phyloP scores from a whole-genome alignment of 2,329 filamentous ascomycete genomes.

The Diatrype stigma region DNA sequence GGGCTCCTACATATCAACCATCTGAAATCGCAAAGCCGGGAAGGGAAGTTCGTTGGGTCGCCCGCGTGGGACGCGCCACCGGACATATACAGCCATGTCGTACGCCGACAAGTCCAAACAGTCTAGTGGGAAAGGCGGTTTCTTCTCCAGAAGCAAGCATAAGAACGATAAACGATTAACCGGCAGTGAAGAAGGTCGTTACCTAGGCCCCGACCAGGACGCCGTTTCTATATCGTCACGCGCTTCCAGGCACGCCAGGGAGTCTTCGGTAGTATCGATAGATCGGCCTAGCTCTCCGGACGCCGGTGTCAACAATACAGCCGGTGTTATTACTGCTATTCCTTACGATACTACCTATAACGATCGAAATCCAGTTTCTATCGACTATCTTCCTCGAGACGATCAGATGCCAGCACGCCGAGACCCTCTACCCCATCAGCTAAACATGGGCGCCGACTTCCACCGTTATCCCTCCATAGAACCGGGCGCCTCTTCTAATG shows the following conservation, averaged over 20 bases:
- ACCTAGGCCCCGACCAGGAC: conserved; percentile 55
- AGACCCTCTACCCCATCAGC: conserved; percentile 76
- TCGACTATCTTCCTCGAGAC: conserved; percentile 67
- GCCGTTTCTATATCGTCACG: conserved; percentile 60
- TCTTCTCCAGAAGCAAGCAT: conserved; percentile 88
- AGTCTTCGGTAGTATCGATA: conserved; percentile 67
- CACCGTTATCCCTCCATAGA: conserved; percentile 84
- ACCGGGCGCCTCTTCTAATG: conserved; percentile 42
- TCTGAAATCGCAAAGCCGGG: conserved; percentile 10
- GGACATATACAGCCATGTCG: conserved; percentile 41
- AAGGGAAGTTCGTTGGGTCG: conserved; percentile 18
- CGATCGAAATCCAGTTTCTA: conserved; percentile 66
- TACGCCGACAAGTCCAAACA: conserved; percentile 75
- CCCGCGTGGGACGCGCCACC: conserved; percentile 22
- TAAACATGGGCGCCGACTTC: conserved; percentile 76
- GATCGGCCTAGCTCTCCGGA: conserved; percentile 64
- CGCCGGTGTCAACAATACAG: conserved; percentile 65
- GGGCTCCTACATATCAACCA: neutral
- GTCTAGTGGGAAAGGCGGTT: conserved; percentile 66
- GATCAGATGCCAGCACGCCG: conserved; percentile 61
- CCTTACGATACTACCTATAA: conserved; percentile 71
- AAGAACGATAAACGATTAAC: conserved; percentile 62
- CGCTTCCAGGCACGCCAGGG: conserved; percentile 70
- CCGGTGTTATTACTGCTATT: conserved; percentile 82
- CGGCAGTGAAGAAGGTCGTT: conserved; percentile 55